phyloP scores from a whole-genome alignment of 2,329 filamentous ascomycete genomes.

The Botryosphaeria dothidea region DNA sequence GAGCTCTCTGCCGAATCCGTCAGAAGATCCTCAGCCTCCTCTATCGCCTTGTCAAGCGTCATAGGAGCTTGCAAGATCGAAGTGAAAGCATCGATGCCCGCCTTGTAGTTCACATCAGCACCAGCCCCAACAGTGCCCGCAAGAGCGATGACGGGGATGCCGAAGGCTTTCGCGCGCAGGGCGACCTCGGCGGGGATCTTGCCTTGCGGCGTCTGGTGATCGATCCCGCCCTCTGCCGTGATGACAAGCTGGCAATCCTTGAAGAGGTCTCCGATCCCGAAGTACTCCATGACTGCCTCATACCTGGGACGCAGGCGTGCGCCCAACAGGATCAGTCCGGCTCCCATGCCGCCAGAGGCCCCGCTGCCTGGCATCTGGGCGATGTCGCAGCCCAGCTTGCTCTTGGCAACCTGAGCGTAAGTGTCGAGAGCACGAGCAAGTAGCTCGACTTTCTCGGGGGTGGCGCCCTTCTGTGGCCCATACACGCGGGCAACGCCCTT shows the following conservation, averaged over 20 bases:
- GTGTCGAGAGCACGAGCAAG: conserved; percentile 47
- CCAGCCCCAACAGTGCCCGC: conserved; percentile 34
- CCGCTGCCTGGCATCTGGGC: conserved; percentile 48
- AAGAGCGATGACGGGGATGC: conserved; percentile 48
- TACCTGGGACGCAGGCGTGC: conserved; percentile 49
- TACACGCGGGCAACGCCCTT: conserved; percentile 53
- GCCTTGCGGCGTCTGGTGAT: conserved; percentile 53
- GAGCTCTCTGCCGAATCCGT: conserved; percentile 40
- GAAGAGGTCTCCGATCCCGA: conserved; percentile 50
- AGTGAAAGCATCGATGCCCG: conserved; percentile 38
- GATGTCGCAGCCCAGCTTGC: conserved; percentile 39
- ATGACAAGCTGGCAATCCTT: conserved; percentile 53
- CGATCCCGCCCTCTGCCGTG: conserved; percentile 56
- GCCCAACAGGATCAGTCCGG: conserved; percentile 52
- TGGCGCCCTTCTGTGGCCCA: conserved; percentile 55
- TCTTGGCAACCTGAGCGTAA: conserved; percentile 40
- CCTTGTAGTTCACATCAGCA: conserved; percentile 30
- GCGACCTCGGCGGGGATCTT: conserved; percentile 58
- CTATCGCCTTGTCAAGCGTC: conserved; percentile 37
- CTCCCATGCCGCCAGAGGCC: conserved; percentile 55
- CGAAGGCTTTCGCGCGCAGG: conserved; percentile 46
- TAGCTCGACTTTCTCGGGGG: conserved; percentile 42
- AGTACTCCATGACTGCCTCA: conserved; percentile 54
- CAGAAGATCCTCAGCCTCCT: conserved; percentile 35
- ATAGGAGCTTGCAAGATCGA: conserved; percentile 37